phyloP scores from a whole-genome alignment of 225 moss, liverwort and hornwort species.

The Takakia lepidozioides region DNA sequence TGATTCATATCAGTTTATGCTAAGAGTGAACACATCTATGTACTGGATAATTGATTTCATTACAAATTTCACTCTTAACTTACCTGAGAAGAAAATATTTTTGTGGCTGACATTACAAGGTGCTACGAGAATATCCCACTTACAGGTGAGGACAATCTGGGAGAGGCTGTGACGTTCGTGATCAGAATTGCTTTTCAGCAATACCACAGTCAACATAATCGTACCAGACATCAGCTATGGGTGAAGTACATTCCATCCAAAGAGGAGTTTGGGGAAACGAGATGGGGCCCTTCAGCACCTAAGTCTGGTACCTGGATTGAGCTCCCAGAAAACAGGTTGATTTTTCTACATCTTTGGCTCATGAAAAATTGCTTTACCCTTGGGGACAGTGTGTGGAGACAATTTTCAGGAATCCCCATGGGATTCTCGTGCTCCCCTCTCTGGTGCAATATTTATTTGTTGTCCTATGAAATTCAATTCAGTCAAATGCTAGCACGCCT shows the following conservation, averaged over 20 bases:
- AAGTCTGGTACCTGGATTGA: not conserved
- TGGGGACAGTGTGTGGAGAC: conserved; percentile 3
- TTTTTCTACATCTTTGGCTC: conserved; percentile 1
- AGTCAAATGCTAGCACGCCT: not conserved
- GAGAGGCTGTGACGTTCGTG: not conserved
- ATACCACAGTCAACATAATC: not conserved
- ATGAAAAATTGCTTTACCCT: not conserved
- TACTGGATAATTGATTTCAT: not conserved
- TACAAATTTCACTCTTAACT: not conserved
- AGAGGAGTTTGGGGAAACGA: not conserved
- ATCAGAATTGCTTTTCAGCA: not conserved
- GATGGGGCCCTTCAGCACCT: not conserved
- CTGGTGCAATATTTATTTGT: conserved; percentile 10
- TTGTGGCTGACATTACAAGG: conserved; percentile 3
- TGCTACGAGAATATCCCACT: conserved; percentile 1
- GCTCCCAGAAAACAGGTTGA: not conserved
- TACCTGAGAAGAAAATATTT: not conserved
- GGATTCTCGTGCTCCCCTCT: conserved; percentile 6
- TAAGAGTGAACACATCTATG: not conserved
- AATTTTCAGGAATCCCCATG: conserved; percentile 11
- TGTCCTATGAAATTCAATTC: conserved; percentile 3
- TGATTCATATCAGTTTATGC: too few relatives aligned
- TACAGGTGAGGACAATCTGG: not conserved
- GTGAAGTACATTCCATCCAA: too few relatives aligned
- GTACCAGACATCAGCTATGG: not conserved